A percentile compares a stretch with the other conserved stretches of the same genome.
Evolutionary conservation across 345 rosid genomes (phyloP).

Genomic region (Eucalyptus fibrosa): DNA sequence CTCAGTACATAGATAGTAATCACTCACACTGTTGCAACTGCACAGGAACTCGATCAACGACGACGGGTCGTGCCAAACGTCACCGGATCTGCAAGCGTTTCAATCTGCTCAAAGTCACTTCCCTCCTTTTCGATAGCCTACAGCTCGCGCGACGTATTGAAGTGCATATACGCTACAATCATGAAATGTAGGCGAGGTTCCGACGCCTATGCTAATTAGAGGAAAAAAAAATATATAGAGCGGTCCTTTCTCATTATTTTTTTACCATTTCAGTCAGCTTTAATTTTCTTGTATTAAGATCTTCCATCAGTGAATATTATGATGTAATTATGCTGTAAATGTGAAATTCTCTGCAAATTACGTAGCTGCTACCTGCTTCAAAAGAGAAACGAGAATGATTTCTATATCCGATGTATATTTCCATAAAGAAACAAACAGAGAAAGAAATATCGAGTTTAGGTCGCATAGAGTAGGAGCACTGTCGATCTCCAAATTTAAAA

Average conservation of each 20-base stretch:
- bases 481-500: neutral
- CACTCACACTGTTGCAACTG: neutral
- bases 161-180: neutral
- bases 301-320: neutral
- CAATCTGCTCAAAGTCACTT: constrained; percentile 63
- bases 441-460: neutral
- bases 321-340: neutral
- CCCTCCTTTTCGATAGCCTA: constrained; percentile 31
- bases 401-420: too few relatives aligned
- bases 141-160: neutral
- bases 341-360: neutral
- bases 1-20: neutral
- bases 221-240: neutral
- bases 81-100: constrained; percentile 65
- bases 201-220: neutral
- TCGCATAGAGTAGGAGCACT: fast-evolving
- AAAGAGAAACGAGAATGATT: neutral
- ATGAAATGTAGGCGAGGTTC: neutral
- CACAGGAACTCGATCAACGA: constrained; percentile 51
- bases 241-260: neutral
- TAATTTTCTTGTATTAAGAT: neutral
- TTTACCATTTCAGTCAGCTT: neutral
- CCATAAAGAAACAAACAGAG: neutral
- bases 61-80: constrained; percentile 70
- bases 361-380: neutral